These are phyloP conservation scores for Piedraia hortae DNA, from an alignment of 2,329 filamentous ascomycete genomes.

Conservation along the genomic window DNA sequence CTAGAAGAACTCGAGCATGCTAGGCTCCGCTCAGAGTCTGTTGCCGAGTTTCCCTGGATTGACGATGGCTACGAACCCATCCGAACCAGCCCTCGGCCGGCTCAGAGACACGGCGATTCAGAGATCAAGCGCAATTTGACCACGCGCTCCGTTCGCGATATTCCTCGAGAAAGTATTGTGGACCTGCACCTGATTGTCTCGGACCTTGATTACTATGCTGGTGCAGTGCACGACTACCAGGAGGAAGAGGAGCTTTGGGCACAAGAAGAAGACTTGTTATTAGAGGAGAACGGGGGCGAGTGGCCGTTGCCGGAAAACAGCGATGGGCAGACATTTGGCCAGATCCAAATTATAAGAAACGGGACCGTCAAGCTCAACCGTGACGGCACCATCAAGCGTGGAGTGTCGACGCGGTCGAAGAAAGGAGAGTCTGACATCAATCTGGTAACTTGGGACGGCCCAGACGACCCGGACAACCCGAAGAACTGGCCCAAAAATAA, in stretches of 20 bases:
- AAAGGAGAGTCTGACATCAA: conserved; percentile 11
- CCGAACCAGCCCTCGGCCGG: conserved; percentile 3
- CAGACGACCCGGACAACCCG: conserved; percentile 20
- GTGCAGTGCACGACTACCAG: conserved; percentile 13
- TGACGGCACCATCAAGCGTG: conserved; percentile 7
- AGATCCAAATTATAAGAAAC: conserved; percentile 10
- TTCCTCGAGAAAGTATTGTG: conserved; percentile 10
- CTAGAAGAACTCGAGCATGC: conserved; percentile 10
- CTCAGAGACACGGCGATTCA: conserved; percentile 7
- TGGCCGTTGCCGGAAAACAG: conserved; percentile 6
- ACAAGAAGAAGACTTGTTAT: conserved; percentile 8
- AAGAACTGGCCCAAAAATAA: conserved; percentile 19
- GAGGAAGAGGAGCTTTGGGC: conserved; percentile 10
- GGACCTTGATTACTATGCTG: conserved; percentile 13
- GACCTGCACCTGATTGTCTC: conserved; percentile 12
- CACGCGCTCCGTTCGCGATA: conserved; percentile 6
- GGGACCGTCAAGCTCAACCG: conserved; percentile 4
- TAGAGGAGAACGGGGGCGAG: conserved; percentile 7
- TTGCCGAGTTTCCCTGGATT: conserved; percentile 11
- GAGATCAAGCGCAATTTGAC: conserved; percentile 8
- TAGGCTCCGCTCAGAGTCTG: conserved; percentile 6
- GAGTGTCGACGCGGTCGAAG: conserved; percentile 7
- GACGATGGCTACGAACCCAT: conserved; percentile 11
- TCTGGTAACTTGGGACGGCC: conserved; percentile 19
- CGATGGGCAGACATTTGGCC: conserved; percentile 7